phyloP scores from a whole-genome alignment of 306 rosid species.

The Sphenostylis stenocarpa region DNA sequence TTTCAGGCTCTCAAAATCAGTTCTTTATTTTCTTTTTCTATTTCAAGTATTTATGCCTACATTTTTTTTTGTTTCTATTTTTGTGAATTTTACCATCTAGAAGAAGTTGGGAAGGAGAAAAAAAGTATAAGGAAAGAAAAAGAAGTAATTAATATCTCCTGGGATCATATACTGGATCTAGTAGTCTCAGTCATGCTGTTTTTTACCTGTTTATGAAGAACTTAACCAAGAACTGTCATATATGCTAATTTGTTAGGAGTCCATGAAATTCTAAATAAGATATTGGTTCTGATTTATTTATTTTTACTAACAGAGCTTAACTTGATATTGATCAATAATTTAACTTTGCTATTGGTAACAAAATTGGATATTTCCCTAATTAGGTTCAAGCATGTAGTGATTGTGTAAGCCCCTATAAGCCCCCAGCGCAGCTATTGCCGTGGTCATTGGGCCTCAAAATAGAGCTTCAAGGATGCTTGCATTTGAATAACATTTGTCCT shows the following conservation, averaged over 20 bases:
- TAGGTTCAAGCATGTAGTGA: background rate
- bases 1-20: too few species aligned
- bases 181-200: constrained; percentile 1
- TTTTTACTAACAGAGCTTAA: background rate
- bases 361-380: background rate
- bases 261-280: constrained; percentile 14
- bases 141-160: background rate
- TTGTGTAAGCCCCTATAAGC: background rate
- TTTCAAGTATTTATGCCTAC: too few species aligned
- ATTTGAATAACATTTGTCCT: constrained; percentile 13
- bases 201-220: background rate
- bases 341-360: background rate
- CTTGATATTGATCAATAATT: background rate
- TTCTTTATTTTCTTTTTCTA: too few species aligned
- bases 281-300: constrained; percentile 11
- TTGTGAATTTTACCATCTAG: background rate
- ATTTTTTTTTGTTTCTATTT: background rate
- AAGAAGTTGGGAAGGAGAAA: background rate
- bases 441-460: background rate
- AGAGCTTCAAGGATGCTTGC: background rate
- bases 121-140: background rate
- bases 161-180: background rate
- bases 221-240: constrained; percentile 14
- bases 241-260: background rate
- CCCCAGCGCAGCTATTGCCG: background rate